Conservation (phyloP, 257 asterid species). For the Solanum chiquidenum region DNA sequence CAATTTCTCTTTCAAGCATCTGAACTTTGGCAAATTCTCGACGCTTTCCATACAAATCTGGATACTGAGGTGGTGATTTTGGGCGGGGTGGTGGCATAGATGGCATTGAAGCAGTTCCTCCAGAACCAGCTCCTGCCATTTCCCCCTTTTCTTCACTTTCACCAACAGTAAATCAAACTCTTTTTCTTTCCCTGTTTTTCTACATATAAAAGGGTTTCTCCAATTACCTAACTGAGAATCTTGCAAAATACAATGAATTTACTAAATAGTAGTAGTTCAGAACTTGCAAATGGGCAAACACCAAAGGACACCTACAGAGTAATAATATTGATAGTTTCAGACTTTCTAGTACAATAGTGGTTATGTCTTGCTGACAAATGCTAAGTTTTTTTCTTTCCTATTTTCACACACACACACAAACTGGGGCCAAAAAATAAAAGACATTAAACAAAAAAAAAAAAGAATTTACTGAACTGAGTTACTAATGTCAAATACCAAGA, state of each 20-base stretch:
- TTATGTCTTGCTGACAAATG: background rate
- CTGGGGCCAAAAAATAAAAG: background rate
- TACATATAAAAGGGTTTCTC: background rate
- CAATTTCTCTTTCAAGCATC: constrained; percentile 80
- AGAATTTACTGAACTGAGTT: background rate
- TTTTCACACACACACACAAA: background rate
- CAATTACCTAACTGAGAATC: constrained; percentile 1
- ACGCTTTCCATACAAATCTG: constrained; percentile 87
- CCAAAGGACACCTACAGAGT: background rate
- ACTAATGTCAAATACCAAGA: constrained; percentile 50
- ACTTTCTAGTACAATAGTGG: background rate
- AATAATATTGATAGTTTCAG: background rate
- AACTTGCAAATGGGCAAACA: background rate
- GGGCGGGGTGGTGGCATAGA: constrained; percentile 87
- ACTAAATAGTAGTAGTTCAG: background rate
- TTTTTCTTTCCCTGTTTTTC: background rate
- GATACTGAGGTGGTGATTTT: constrained; percentile 78
- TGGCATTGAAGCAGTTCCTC: constrained; percentile 21
- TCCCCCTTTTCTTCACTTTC: background rate
- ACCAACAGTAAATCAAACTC: background rate
- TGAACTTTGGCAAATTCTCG: constrained; percentile 64
- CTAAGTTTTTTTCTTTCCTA: background rate
- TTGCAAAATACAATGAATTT: background rate
- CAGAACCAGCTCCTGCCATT: constrained; percentile 28
- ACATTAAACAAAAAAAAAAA: background rate